These are phyloP conservation scores for Veloporphyrellus conicus DNA, from an alignment of 1,284 basidiomycete genomes.

Conservation along the genomic window DNA sequence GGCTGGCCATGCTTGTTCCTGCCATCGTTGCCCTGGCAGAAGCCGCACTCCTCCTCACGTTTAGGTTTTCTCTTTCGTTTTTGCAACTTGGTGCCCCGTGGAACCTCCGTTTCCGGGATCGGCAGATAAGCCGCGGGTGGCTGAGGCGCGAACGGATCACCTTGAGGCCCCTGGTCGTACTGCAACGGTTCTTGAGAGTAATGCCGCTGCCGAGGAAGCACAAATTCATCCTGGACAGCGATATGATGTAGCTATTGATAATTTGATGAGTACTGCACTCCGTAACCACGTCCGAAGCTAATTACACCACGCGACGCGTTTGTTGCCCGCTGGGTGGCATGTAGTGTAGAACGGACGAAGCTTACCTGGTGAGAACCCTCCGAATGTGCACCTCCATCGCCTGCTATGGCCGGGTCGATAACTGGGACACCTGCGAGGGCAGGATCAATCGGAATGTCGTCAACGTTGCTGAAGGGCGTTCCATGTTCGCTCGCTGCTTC, in stretches of 20 bases:
- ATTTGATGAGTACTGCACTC: constrained; percentile 21
- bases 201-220: constrained; percentile 24
- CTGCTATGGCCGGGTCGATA: constrained; percentile 51
- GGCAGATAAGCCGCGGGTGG: constrained; percentile 50
- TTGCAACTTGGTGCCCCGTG: constrained; percentile 38
- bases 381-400: constrained; percentile 19
- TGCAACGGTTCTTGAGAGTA: constrained; percentile 38
- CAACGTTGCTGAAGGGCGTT: constrained; percentile 50
- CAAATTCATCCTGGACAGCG: constrained; percentile 13
- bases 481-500: constrained; percentile 54
- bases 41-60: constrained; percentile 60
- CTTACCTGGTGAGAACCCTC: constrained; percentile 30
- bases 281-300: constrained; percentile 12
- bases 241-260: constrained; percentile 19
- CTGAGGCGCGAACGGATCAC: constrained; percentile 73
- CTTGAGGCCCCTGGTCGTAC: constrained; percentile 70
- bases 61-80: constrained; percentile 54
- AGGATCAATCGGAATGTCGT: constrained; percentile 72
- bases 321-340: constrained; percentile 12
- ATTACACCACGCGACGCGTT: constrained; percentile 54
- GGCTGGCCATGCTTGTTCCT: constrained; percentile 52
- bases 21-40: constrained; percentile 59
- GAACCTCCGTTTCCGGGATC: constrained; percentile 32
- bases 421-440: constrained; percentile 45
- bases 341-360: constrained; percentile 19